A percentile compares a stretch with the other conserved stretches of the same genome.
Evolutionary conservation across 441 rosid genomes (phyloP).

Genomic region (Codiaeum variegatum): DNA sequence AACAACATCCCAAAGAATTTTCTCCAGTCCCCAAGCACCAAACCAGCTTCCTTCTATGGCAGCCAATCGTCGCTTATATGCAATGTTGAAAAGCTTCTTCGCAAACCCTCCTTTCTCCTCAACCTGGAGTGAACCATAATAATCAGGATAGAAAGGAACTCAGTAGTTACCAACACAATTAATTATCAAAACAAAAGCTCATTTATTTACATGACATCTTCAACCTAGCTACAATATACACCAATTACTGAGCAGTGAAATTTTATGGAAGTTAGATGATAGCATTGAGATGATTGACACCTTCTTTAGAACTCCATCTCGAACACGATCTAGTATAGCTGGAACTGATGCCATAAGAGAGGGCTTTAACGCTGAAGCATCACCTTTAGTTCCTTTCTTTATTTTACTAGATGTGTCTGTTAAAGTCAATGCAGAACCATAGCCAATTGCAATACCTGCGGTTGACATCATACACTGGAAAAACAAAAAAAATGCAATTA

Average conservation of each 20-base stretch:
- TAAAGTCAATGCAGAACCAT: conserved; percentile 77
- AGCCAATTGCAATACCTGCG: conserved; percentile 81
- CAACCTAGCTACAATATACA: conserved; percentile 8
- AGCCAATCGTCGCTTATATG: conserved; percentile 61
- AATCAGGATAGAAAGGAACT: conserved; percentile 15
- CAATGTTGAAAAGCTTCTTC: conserved; percentile 63
- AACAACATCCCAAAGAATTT: conserved; percentile 61
- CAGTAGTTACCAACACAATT: not conserved
- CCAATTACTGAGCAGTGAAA: not conserved
- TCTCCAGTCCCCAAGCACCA: conserved; percentile 94
- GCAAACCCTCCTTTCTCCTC: conserved; percentile 72
- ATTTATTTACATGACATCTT: not conserved
- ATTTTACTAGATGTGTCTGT: conserved; percentile 82
- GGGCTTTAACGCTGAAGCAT: conserved; percentile 73
- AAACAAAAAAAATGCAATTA: conserved; percentile 25
- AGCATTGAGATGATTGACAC: conserved; percentile 25
- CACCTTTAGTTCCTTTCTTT: conserved; percentile 91
- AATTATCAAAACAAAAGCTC: not conserved
- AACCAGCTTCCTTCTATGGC: conserved; percentile 93
- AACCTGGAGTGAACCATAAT: conserved; percentile 42
- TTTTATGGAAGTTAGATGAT: conserved; percentile 7
- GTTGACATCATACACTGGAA: conserved; percentile 58
- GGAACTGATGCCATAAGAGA: conserved; percentile 92
- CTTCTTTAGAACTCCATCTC: conserved; percentile 83
- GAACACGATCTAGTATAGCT: conserved; percentile 79